Conservation (phyloP, 2,329 filamentous ascomycete species). For the Arthrobotrys conoides region DNA sequence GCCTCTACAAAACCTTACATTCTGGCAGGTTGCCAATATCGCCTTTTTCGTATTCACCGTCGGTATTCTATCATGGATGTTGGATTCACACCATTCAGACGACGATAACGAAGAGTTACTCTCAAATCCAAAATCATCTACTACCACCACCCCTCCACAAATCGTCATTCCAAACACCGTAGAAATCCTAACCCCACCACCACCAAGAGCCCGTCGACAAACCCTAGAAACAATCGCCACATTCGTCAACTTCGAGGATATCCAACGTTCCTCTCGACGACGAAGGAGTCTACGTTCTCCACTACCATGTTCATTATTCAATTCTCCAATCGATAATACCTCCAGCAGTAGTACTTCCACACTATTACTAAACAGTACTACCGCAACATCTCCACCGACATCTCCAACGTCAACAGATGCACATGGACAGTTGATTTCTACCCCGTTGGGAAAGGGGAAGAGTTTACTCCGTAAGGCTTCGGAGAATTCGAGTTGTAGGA, state of each 20-base stretch:
- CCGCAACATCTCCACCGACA: conserved; percentile 18
- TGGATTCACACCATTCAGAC: conserved; percentile 47
- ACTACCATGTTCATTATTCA: conserved; percentile 40
- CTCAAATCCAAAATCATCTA: conserved; percentile 2
- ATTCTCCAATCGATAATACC: conserved; percentile 11
- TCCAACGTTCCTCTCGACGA: conserved; percentile 37
- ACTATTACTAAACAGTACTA: neutral
- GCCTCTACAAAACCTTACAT: conserved; percentile 49
- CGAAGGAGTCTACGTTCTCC: conserved; percentile 28
- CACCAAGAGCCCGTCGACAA: conserved; percentile 30
- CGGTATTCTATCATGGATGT: conserved; percentile 50
- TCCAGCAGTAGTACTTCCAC: neutral
- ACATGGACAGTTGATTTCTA: conserved; percentile 42
- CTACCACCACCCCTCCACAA: neutral
- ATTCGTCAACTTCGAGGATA: conserved; percentile 49
- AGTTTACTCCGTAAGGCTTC: conserved; percentile 39
- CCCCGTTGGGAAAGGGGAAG: conserved; percentile 41
- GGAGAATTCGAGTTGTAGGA: conserved; percentile 18
- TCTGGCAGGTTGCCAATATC: conserved; percentile 51
- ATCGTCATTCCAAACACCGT: conserved; percentile 2
- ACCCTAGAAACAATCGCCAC: conserved; percentile 54
- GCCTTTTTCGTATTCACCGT: conserved; percentile 49
- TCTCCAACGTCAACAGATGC: conserved; percentile 49
- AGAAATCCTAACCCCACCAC: conserved; percentile 16
- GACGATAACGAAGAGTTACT: conserved; percentile 28